A percentile compares a stretch with the other conserved stretches of the same genome.
phyloP scores from a whole-genome alignment of 139 green algal genomes.

The Chlorella vulgaris region DNA sequence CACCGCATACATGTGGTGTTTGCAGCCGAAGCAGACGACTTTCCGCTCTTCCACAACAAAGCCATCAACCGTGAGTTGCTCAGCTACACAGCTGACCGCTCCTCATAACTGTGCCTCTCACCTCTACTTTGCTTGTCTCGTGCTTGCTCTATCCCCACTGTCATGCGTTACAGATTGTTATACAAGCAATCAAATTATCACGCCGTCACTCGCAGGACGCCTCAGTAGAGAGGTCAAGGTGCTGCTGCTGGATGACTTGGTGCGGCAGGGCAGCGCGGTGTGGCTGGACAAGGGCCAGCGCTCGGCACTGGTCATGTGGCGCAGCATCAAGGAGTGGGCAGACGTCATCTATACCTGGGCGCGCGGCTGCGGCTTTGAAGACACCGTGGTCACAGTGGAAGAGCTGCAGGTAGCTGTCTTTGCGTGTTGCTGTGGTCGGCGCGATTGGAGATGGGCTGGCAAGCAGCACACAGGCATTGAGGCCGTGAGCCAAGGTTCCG shows the following conservation, averaged over 20 bases:
- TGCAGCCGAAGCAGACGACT: slow-evolving; percentile 49
- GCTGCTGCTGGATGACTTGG: slow-evolving; percentile 62
- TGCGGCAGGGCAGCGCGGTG: slow-evolving; percentile 43
- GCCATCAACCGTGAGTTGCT: slow-evolving; percentile 68
- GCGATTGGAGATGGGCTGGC: not conserved
- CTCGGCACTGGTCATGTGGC: slow-evolving; percentile 62
- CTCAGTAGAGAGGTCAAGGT: slow-evolving; percentile 51
- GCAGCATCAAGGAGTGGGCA: slow-evolving; percentile 61
- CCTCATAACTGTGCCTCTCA: no score
- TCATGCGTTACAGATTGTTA: no score
- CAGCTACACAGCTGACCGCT: not conserved
- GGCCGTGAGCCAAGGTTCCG: no score
- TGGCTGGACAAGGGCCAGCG: slow-evolving; percentile 66
- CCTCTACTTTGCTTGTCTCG: no score
- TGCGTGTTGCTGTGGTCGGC: not conserved
- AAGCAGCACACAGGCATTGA: not conserved
- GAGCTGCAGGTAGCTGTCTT: slow-evolving; percentile 41
- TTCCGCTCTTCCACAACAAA: slow-evolving; percentile 67
- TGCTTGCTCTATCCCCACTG: no score
- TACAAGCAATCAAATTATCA: no score
- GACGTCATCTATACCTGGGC: slow-evolving; percentile 56
- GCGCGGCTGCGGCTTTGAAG: slow-evolving; percentile 52
- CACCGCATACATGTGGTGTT: slow-evolving; percentile 64
- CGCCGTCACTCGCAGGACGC: slow-evolving; percentile 64
- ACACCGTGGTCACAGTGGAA: slow-evolving; percentile 68